Evolutionary conservation across 768 basidiomycete species (phyloP), one percentile per base, ranked within the genome.

Genomic region (Phylloporus arenicola): DNA sequence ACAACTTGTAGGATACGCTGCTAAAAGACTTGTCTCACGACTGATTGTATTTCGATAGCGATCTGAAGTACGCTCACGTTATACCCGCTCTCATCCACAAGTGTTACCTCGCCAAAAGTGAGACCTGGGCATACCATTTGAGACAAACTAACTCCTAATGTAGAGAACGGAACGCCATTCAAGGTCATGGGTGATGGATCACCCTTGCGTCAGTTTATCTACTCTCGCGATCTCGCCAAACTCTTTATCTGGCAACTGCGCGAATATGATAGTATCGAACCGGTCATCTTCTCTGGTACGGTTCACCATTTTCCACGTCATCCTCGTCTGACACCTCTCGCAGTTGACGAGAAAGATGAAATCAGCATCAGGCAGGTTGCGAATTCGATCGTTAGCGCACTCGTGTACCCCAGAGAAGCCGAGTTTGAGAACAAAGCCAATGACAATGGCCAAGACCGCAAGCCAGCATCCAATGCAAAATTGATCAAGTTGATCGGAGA

Each of bases 151-250:
- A 50, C 1, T n/a, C 24, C 17, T 7, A 13, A 45, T 2, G 83
- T 83, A 91, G 73, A 90, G 88, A 69, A 65, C 24, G 76, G 75
- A 52, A 90, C 88, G 0, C 85, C 88, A 4, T 94, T 97, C 70
- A 74, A 84, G 45, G 88, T 95, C n/a, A 71, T 83, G 44, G 94
- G 94, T 11, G 87, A 90, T 0, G 94, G 94, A 30, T 91, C 86
- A 58, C 94, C 94, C 7, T 78, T 96, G 31, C 82, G 94, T n/a
- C 94, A 97, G 68, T 97, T 97, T 68, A 94, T 96, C 69, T 97
- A 92, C 72, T 96, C 94, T n/a, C 76, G 81, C 43, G 93, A 98
- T 70, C 83, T 97, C 43, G 94, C 93, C 39, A 95, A 91, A 68
- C 75, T 95, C 49, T 95, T 96, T 75, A 87, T 96, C 64, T 93